A percentile compares a stretch with the other conserved stretches of the same genome.
These are phyloP conservation scores for Fragaria nilgerrensis DNA, from an alignment of 306 rosid species.

Conservation along the genomic window DNA sequence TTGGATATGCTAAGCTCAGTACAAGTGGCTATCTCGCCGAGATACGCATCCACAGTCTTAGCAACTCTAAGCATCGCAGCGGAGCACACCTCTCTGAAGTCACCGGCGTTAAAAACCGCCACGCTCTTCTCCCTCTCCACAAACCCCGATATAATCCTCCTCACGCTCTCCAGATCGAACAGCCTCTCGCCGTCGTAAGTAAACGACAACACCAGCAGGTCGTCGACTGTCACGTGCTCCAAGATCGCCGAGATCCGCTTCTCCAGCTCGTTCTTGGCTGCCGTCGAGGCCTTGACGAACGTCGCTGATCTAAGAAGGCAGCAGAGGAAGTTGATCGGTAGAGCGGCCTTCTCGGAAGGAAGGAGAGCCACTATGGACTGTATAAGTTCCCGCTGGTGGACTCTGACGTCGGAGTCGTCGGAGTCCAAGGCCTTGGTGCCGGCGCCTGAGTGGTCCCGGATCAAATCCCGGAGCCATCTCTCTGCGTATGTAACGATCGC, in stretches of 20 bases:
- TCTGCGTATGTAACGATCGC: constrained; percentile 71
- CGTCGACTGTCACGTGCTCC: constrained; percentile 76
- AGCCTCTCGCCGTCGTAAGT: constrained; percentile 84
- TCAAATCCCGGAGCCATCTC: constrained; percentile 68
- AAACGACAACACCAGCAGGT: constrained; percentile 62
- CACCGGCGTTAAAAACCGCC: constrained; percentile 57
- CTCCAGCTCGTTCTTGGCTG: constrained; percentile 67
- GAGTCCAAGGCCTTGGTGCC: constrained; percentile 10
- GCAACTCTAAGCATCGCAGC: constrained; percentile 52
- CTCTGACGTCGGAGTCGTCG: constrained; percentile 24
- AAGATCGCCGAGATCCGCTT: constrained; percentile 52
- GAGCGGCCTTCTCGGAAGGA: constrained; percentile 66
- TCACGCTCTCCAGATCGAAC: constrained; percentile 68
- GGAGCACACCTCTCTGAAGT: constrained; percentile 48
- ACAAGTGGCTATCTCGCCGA: constrained; percentile 57
- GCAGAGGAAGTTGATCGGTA: constrained; percentile 86
- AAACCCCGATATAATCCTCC: constrained; percentile 58
- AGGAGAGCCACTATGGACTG: constrained; percentile 57
- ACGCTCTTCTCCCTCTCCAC: constrained; percentile 67
- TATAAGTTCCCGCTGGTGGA: constrained; percentile 53
- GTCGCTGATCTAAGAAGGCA: constrained; percentile 80
- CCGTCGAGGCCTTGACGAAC: constrained; percentile 48
- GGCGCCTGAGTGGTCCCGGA: constrained; percentile 74
- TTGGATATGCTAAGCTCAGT: constrained; percentile 60
- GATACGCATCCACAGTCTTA: constrained; percentile 56